These are phyloP conservation scores for Stemphylium vesicarium DNA, from an alignment of 2,329 filamentous ascomycete species.

Conservation along the genomic window DNA sequence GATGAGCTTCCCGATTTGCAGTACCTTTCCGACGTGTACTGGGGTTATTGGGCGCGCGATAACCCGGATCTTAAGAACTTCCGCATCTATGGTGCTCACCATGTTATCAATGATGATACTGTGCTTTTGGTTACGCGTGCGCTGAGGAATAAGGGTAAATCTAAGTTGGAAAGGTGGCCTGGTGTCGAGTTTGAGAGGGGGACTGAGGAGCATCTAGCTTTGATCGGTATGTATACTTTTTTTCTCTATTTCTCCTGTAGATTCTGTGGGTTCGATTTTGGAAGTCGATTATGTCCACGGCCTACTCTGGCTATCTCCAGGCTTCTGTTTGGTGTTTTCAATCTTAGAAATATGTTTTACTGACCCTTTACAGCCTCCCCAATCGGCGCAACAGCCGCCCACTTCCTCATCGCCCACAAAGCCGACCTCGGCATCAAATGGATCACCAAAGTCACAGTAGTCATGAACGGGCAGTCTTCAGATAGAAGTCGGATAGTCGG, in stretches of 20 bases:
- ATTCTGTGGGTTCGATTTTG: too few relatives aligned
- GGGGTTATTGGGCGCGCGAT: conserved; percentile 27
- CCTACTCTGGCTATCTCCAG: too few relatives aligned
- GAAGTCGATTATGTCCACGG: background rate
- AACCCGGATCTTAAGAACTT: conserved; percentile 27
- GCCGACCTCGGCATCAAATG: conserved; percentile 25
- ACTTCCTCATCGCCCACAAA: conserved; percentile 24
- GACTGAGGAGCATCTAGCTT: conserved; percentile 22
- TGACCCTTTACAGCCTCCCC: conserved; percentile 20
- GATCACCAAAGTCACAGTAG: conserved; percentile 17
- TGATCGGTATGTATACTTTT: conserved; percentile 23
- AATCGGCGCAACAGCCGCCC: conserved; percentile 24
- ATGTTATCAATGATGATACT: conserved; percentile 24
- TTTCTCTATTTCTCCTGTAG: too few relatives aligned
- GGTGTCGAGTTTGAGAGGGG: conserved; percentile 19
- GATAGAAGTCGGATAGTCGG: background rate
- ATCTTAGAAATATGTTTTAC: background rate
- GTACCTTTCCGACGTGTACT: conserved; percentile 27
- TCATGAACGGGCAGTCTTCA: conserved; percentile 5
- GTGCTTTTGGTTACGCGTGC: conserved; percentile 21
- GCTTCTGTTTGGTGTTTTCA: too few relatives aligned
- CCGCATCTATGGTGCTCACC: conserved; percentile 20
- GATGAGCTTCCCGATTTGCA: conserved; percentile 29
- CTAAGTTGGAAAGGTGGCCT: conserved; percentile 22
- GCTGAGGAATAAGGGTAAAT: conserved; percentile 9